Percentiles rank a stretch among this genome's conserved stretches.
These are phyloP conservation scores for Tardiomyces blankii DNA, from an alignment of 1,139 yeast species.

Conservation along the genomic window DNA sequence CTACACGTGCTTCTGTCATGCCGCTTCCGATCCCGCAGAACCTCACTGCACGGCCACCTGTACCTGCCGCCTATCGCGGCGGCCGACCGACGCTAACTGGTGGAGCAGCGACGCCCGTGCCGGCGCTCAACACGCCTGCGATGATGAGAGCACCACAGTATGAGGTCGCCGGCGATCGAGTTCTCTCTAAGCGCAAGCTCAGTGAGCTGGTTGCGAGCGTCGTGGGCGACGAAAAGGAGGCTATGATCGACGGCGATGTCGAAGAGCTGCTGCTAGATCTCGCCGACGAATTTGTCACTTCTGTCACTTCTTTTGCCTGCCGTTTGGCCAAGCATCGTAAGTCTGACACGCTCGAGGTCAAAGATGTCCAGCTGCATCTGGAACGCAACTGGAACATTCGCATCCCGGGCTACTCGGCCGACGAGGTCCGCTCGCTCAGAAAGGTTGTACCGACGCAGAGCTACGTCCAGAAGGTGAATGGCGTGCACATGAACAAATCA, in stretches of 20 bases:
- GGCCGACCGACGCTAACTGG: slow-evolving; percentile 77
- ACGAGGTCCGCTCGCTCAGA: slow-evolving; percentile 77
- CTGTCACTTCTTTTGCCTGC: slow-evolving; percentile 89
- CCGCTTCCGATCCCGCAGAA: slow-evolving; percentile 63
- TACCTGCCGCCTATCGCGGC: slow-evolving; percentile 49
- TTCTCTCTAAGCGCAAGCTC: slow-evolving; percentile 77
- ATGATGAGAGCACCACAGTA: slow-evolving; percentile 65
- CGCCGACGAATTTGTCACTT: slow-evolving; percentile 90
- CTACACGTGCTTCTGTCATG: slow-evolving; percentile 35
- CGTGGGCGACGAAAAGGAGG: slow-evolving; percentile 66
- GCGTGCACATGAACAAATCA: slow-evolving; percentile 35
- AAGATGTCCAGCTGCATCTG: slow-evolving; percentile 82
- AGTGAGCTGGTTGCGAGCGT: slow-evolving; percentile 76
- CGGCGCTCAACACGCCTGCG: slow-evolving; percentile 64
- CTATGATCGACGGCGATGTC: slow-evolving; percentile 79
- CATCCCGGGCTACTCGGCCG: slow-evolving; percentile 86
- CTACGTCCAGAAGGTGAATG: slow-evolving; percentile 61
- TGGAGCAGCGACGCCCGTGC: slow-evolving; percentile 67
- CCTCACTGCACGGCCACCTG: slow-evolving; percentile 53
- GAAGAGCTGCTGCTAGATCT: slow-evolving; percentile 82
- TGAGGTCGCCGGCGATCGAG: slow-evolving; percentile 70
- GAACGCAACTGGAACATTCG: slow-evolving; percentile 95
- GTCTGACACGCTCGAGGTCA: slow-evolving; percentile 76
- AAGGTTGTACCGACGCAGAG: slow-evolving; percentile 66
- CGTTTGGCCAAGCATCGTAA: slow-evolving; percentile 90